Evolutionary conservation across 805 yeast species (phyloP), one percentile per base, ranked within the genome.

Genomic region (Metschnikowia cubensis): DNA sequence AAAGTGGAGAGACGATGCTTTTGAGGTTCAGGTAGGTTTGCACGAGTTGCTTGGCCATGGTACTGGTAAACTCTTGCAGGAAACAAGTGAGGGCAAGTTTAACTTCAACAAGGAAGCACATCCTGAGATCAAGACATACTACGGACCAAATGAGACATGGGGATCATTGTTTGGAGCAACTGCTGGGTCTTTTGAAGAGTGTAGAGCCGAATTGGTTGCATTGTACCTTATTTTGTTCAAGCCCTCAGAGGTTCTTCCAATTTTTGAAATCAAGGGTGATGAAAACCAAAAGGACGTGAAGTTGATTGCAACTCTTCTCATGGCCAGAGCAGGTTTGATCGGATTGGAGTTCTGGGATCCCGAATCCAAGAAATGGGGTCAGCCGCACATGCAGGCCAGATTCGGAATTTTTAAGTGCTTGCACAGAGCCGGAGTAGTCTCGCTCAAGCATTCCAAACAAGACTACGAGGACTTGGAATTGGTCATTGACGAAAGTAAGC

Each of bases 41-140:
- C 97, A 89, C 68, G 97, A 89, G 69, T 74, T 89, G 56, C 76
- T 89, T 54, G 96, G 97, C 14, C 97, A 89, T 63, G 97, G 96
- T 37, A 81, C 94, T 4, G 97, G 97, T 45, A 89, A 89, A 67
- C 74, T 89, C 51, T 71, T 89, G 58, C 77, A 77, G 53, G 75
- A 73, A 51, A 70, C 73, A 4, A 75, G 75, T 15, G 81, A 81
- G 44, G 86, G 86, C 10, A 66, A 71, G 21, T 89, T 77, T 76
- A 89, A 89, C 67, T 89, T 87, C 62, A 90, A 89, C 67, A 72
- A 68, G 45, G 63, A 65, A 13, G 75, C 75, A 48, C 87, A 89
- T 47, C 90, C 91, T 10, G 87, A 89, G 10, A 78, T 85, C 37
- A 66, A 71, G 3, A 82, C 94, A 2, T 87, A 74, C 69, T 89